A percentile compares a stretch with the other conserved stretches of the same genome.
These are phyloP conservation scores for Gnaphalium uliginosum DNA, from an alignment of 129 eudicot genomes.

Conservation along the genomic window DNA sequence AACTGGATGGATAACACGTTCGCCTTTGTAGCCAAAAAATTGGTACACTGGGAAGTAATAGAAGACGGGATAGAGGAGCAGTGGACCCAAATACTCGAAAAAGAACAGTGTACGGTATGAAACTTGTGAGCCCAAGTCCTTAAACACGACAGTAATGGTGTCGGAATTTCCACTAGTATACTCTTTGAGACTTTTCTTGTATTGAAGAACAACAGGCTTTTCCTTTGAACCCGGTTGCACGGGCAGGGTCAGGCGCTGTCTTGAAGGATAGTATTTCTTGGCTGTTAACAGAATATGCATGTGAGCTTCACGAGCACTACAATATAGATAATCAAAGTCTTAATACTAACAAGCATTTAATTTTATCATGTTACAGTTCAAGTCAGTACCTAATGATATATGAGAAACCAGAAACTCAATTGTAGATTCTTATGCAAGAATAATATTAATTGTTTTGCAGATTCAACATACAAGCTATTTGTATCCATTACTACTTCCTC, in stretches of 20 bases:
- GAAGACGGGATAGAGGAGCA: slow-evolving; percentile 79
- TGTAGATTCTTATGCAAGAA: not conserved
- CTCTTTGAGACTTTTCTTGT: slow-evolving; percentile 67
- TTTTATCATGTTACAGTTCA: not conserved
- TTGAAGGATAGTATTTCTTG: slow-evolving; percentile 87
- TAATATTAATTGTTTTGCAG: not conserved
- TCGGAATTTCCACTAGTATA: slow-evolving; percentile 54
- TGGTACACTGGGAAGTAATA: slow-evolving; percentile 80
- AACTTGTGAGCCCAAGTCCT: slow-evolving; percentile 96
- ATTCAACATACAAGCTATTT: slow-evolving; percentile 1
- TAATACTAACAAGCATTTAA: not conserved
- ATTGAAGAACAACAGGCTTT: slow-evolving; percentile 68
- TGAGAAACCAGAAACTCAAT: not conserved
- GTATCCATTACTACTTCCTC: not conserved
- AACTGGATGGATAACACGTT: slow-evolving; percentile 71
- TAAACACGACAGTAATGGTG: slow-evolving; percentile 74
- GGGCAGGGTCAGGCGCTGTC: slow-evolving; percentile 93
- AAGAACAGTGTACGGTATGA: slow-evolving; percentile 89
- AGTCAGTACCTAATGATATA: not conserved
- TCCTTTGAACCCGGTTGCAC: slow-evolving; percentile 77
- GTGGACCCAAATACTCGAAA: slow-evolving; percentile 86
- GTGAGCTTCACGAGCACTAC: slow-evolving; percentile 14
- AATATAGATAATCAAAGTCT: not conserved
- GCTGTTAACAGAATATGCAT: slow-evolving; percentile 44
- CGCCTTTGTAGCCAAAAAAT: slow-evolving; percentile 69